Evolutionary conservation across 2,329 filamentous ascomycete species (phyloP).

Genomic region (Talaromyces sp.): DNA sequence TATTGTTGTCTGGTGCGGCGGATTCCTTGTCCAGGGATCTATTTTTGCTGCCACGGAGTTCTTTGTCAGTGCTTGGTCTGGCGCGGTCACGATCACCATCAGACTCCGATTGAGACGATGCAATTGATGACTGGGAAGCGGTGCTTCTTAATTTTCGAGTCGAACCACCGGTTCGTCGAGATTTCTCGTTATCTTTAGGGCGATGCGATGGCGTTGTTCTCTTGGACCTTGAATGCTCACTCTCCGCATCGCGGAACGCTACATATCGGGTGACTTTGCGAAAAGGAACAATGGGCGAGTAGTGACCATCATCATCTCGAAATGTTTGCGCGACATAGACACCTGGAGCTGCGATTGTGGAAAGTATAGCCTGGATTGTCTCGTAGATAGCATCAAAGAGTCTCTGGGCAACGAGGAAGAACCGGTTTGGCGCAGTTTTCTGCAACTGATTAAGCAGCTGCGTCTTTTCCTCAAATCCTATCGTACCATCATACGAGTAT

Average conservation of each 20-base stretch:
- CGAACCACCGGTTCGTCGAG: conserved; percentile 27
- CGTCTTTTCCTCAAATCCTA: conserved; percentile 60
- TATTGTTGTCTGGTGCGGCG: conserved; percentile 57
- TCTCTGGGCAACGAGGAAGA: conserved; percentile 60
- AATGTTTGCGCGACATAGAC: conserved; percentile 80
- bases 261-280: conserved; percentile 53
- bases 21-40: not conserved
- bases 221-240: conserved; percentile 22
- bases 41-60: not conserved
- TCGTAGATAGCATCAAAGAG: conserved; percentile 70
- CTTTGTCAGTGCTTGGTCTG: conserved; percentile 20
- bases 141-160: conserved; percentile 32
- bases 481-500: conserved; percentile 11
- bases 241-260: conserved; percentile 11
- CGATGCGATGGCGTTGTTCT: conserved; percentile 23
- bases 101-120: conserved; percentile 54
- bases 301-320: conserved; percentile 73
- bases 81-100: conserved; percentile 43
- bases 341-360: conserved; percentile 73
- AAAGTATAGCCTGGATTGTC: conserved; percentile 73
- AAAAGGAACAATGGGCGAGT: conserved; percentile 73
- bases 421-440: conserved; percentile 38
- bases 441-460: conserved; percentile 56
- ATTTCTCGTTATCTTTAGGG: conserved; percentile 23
- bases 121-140: conserved; percentile 41